Evolutionary conservation across 1,284 basidiomycete genomes (phyloP), one percentile per base, ranked within the genome.

Genomic region (Pseudozyma flocculosa): DNA sequence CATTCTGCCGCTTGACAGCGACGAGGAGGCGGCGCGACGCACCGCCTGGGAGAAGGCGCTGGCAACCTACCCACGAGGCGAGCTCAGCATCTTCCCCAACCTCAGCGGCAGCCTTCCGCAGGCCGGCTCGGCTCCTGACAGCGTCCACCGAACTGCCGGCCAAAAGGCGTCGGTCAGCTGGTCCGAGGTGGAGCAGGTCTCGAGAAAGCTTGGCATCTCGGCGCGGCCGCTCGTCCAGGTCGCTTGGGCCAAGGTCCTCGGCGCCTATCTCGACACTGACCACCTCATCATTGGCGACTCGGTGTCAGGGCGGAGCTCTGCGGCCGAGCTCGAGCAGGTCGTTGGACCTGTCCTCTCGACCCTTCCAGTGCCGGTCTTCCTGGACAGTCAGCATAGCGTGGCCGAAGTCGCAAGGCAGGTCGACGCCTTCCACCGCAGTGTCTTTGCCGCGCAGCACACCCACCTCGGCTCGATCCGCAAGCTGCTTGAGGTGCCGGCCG

Each of bases 171-270:
- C 39, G 18, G 45, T 57, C 3, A 39, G 24, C 1, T 74, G 70
- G 65, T 10, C 43, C 11, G 43, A 57, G 8, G 43, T 75, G 24
- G 66, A 72, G 40, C 40, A 50, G 0, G 50, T 56, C 2, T 70
- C 75, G 13, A 49, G 55, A 5, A 26, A 42, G 2, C 44, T 75
- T 14, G 62, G 62, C n/a, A 69, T 64, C 22, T 78, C 78, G 1
- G 57, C 75, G 34, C 65, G 77, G n/a, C 69, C 78, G 13, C n/a
- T 79, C 11, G 52, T 73, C 1, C 78, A 78, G 52, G 57, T 67
- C 2, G 78, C 75, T 2, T 79, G 78, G 77, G 75, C 71, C 2
- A 24, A 62, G 21, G 61, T 79, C 11, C 63, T 78, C 7, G 43
- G 67, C 13, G 60, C 71, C 9, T 76, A 73, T 50, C 52, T 73